Evolutionary conservation across 2,329 filamentous ascomycete species (phyloP).

Genomic region (Aspergillus uvarum): DNA sequence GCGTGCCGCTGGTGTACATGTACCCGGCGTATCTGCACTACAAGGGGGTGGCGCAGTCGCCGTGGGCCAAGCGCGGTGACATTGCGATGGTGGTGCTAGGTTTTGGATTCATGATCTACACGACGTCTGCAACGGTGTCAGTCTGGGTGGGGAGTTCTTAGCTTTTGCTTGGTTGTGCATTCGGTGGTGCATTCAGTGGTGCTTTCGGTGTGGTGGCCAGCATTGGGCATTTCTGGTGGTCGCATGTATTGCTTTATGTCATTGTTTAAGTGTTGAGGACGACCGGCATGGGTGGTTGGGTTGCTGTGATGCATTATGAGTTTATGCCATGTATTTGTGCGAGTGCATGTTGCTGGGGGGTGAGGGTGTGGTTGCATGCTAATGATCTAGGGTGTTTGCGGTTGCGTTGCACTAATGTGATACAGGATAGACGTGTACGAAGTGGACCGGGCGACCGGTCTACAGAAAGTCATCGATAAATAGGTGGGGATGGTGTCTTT

Average conservation of each 20-base stretch:
- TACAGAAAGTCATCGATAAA: not conserved
- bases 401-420: not conserved
- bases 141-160: conserved; percentile 22
- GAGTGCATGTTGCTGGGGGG: not conserved
- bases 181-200: too few species aligned
- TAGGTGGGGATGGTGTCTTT: not conserved
- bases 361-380: not conserved
- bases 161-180: not conserved
- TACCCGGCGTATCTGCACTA: conserved; percentile 80
- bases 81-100: conserved; percentile 64
- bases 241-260: not conserved
- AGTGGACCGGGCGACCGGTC: not conserved
- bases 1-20: conserved; percentile 91
- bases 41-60: conserved; percentile 62
- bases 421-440: not conserved
- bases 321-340: not conserved
- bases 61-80: conserved; percentile 58
- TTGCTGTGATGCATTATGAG: not conserved
- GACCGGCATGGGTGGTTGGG: not conserved
- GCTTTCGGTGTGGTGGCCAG: too few species aligned
- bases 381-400: not conserved
- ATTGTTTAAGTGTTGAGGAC: not conserved
- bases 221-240: too few species aligned
- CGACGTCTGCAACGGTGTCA: conserved; percentile 61
- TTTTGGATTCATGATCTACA: conserved; percentile 68